phyloP scores from a whole-genome alignment of 2,329 filamentous ascomycete species.

The Aspergillus udagawae region DNA sequence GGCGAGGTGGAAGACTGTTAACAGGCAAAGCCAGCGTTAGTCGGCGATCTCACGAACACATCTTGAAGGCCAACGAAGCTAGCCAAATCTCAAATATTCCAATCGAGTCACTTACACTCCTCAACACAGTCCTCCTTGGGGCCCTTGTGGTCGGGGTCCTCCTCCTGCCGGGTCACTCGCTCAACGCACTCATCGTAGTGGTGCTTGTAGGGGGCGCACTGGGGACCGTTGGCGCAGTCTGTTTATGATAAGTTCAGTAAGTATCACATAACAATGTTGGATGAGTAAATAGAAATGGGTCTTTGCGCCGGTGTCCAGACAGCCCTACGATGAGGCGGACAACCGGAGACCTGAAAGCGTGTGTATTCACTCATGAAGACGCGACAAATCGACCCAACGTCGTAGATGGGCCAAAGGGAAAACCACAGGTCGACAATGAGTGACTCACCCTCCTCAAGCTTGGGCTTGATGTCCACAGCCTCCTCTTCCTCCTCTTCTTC shows the following conservation, averaged over 20 bases:
- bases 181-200: conserved; percentile 98
- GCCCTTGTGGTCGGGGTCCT: conserved; percentile 67
- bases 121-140: conserved; percentile 94
- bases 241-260: conserved; percentile 18
- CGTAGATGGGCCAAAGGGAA: not conserved
- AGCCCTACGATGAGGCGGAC: not conserved
- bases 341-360: not conserved
- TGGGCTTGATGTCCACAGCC: conserved; percentile 78
- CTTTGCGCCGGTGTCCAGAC: not conserved
- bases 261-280: conserved; percentile 4
- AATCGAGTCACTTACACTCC: conserved; percentile 72
- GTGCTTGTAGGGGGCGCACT: conserved; percentile 87
- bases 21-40: not conserved
- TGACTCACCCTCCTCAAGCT: conserved; percentile 83
- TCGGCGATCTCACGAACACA: not conserved
- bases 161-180: conserved; percentile 69
- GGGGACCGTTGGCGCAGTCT: conserved; percentile 87
- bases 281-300: not conserved
- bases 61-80: not conserved
- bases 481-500: conserved; percentile 81
- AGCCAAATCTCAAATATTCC: not conserved
- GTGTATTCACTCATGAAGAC: not conserved
- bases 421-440: conserved; percentile 4
- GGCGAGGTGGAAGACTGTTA: conserved; percentile 93
- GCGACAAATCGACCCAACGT: conserved; percentile 1